These are phyloP conservation scores for Colletotrichum sp. DNA, from an alignment of 2,329 filamentous ascomycete genomes.

Conservation along the genomic window DNA sequence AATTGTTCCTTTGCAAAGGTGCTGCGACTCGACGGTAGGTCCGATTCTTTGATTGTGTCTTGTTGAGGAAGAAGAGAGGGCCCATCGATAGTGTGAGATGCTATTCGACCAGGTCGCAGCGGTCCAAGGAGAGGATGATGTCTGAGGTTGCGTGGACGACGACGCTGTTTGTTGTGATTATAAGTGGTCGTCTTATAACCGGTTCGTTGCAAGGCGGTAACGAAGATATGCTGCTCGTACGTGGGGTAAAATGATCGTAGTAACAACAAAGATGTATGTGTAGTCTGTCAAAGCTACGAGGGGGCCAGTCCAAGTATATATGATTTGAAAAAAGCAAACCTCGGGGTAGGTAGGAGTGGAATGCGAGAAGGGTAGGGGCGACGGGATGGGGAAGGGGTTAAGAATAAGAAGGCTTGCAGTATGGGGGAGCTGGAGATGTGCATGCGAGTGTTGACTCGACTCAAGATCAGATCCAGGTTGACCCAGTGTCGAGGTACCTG, in stretches of 20 bases:
- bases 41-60: not conserved
- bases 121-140: not conserved
- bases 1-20: not conserved
- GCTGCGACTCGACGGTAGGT: not conserved
- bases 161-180: slow-evolving; percentile 9
- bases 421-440: not conserved
- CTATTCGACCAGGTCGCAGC: not conserved
- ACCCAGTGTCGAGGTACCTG: slow-evolving; percentile 13
- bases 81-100: not conserved
- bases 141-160: not conserved
- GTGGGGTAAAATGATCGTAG: not conserved
- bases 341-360: not conserved
- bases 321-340: not conserved
- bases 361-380: not conserved
- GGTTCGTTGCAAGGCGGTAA: not conserved
- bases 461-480: slow-evolving; percentile 16
- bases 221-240: not conserved
- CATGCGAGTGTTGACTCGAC: slow-evolving; percentile 16
- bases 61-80: not conserved
- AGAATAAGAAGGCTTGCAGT: slow-evolving; percentile 6
- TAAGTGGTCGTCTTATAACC: slow-evolving; percentile 7
- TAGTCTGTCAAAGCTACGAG: not conserved
- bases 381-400: slow-evolving; percentile 1
- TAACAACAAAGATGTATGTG: not conserved
- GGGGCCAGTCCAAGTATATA: not conserved